These are phyloP conservation scores for Hibiscus trionum DNA, from an alignment of 345 rosid genomes.

Conservation along the genomic window DNA sequence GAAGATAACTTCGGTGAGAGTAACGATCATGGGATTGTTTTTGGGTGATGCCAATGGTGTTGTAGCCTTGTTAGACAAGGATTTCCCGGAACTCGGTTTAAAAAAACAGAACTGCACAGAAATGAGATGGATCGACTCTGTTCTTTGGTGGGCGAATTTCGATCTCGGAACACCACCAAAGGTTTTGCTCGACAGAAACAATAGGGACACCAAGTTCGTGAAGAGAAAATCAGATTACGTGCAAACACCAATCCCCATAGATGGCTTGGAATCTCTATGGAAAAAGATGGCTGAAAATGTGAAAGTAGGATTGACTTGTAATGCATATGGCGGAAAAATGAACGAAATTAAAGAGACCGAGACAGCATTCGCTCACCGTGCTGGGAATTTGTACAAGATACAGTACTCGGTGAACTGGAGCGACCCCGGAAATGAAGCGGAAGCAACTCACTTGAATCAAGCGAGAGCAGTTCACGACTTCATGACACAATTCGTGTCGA, in stretches of 20 bases:
- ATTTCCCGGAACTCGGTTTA: not conserved
- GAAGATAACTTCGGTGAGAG: not conserved
- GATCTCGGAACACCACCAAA: too few relatives aligned
- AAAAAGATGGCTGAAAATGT: not conserved
- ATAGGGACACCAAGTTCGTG: too few relatives aligned
- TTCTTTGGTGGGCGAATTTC: not conserved
- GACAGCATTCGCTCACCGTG: conserved; percentile 23
- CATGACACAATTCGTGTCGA: conserved; percentile 57
- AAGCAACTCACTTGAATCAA: conserved; percentile 14
- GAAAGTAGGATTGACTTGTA: conserved; percentile 6
- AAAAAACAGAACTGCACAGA: not conserved
- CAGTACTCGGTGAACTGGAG: conserved; percentile 26
- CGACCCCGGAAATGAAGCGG: conserved; percentile 21
- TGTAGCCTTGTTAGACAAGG: not conserved
- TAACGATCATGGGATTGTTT: not conserved
- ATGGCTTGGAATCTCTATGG: not conserved
- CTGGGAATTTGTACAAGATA: conserved; percentile 26
- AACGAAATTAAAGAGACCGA: conserved; percentile 5
- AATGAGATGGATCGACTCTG: not conserved
- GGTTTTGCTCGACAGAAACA: too few relatives aligned
- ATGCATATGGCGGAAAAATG: conserved; percentile 30
- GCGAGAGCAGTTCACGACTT: conserved; percentile 29
- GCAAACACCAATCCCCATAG: not conserved
- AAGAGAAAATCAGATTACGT: conserved; percentile 2
- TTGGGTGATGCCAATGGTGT: not conserved